Base-by-base conservation (phyloP, 2,329 filamentous ascomycete genomes). In the Colletotrichum incanum region DNA sequence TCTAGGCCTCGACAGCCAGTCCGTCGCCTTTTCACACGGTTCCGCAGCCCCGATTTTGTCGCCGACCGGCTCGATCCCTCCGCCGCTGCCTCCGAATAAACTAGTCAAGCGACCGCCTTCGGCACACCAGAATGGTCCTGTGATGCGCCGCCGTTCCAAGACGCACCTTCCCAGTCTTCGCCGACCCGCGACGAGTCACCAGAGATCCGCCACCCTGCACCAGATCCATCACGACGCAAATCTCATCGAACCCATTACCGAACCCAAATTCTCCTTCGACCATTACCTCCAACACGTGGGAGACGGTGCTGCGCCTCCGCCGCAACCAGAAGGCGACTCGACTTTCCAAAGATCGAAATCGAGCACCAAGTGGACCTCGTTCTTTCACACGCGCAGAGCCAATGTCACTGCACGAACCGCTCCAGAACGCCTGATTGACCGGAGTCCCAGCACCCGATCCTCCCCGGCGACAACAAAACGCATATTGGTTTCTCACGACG, bases 101-200 rank as follows among this genome's bases (percentile, higher is more conserved):
- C 86, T 95, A 50, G 93, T 95, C 64, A 96, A 96, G 82, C 90
- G 93, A 72, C 87, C 89, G 47, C 87, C 91, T 3, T 90, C 92
- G 26, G 83, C 85, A 58, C 86, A 87, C 74, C 83, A 83, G 63
- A 78, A 84, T 64, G 82, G 86, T 7, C 78, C 83, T 54, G 75
- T 83, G 41, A 78, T 82, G 39, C 84, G 85, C 70, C 86, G 85
- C 71, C 84, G 87, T 74, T 86, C 91, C 41, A 89, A 84, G 74
- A 88, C 91, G 59, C 89, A 92, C 77, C 84, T 93, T 73, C 88
- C 90, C 2, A 90, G 89, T 28, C 86, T 95, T 71, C 90, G 92
- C 71, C 86, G 93, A 76, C 93, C 93, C 64, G 93, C 93, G 56
- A 95, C 93, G 23, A 95, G 93, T 80, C 93, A 95, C 78, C 93